Evolutionary conservation across 2,329 filamentous ascomycete species (phyloP).

Genomic region (Fusarium austroafricanum): DNA sequence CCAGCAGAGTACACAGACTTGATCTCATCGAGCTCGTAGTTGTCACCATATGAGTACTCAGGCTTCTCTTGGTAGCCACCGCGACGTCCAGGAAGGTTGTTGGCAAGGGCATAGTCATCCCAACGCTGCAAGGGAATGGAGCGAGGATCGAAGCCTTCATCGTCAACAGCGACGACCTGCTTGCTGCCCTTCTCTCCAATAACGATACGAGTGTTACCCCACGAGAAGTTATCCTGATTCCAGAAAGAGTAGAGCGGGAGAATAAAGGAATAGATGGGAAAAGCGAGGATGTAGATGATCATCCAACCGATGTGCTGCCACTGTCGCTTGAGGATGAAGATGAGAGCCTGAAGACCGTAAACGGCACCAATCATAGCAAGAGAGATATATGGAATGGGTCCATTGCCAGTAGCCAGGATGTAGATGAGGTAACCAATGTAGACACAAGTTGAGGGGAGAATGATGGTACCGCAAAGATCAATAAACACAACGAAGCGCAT

Average conservation of each 20-base stretch:
- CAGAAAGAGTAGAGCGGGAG: slow-evolving; percentile 98
- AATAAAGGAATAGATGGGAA: slow-evolving; percentile 91
- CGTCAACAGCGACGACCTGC: slow-evolving; percentile 86
- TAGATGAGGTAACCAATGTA: slow-evolving; percentile 94
- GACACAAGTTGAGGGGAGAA: slow-evolving; percentile 87
- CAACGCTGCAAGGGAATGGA: slow-evolving; percentile 94
- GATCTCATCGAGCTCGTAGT: slow-evolving; percentile 98
- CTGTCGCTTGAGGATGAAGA: slow-evolving; percentile 96
- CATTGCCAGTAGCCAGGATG: slow-evolving; percentile 72
- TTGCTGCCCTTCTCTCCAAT: slow-evolving; percentile 93
- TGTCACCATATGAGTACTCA: slow-evolving; percentile 75
- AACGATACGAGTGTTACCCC: slow-evolving; percentile 98
- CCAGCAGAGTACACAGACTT: slow-evolving; percentile 95
- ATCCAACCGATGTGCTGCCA: slow-evolving; percentile 99
- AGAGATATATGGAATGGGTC: slow-evolving; percentile 86
- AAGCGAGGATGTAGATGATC: slow-evolving; percentile 97
- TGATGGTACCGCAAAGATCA: slow-evolving; percentile 91
- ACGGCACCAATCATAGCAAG: slow-evolving; percentile 90
- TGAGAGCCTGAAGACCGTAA: slow-evolving; percentile 94
- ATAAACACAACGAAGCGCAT: slow-evolving; percentile 98
- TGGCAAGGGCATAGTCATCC: slow-evolving; percentile 92
- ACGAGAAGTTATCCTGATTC: slow-evolving; percentile 99
- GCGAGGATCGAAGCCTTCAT: slow-evolving; percentile 88
- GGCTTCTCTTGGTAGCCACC: slow-evolving; percentile 75
- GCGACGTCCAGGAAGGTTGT: slow-evolving; percentile 91